Conservation (phyloP, 768 basidiomycete genomes). For the Boletus rufocinnamomeus region DNA sequence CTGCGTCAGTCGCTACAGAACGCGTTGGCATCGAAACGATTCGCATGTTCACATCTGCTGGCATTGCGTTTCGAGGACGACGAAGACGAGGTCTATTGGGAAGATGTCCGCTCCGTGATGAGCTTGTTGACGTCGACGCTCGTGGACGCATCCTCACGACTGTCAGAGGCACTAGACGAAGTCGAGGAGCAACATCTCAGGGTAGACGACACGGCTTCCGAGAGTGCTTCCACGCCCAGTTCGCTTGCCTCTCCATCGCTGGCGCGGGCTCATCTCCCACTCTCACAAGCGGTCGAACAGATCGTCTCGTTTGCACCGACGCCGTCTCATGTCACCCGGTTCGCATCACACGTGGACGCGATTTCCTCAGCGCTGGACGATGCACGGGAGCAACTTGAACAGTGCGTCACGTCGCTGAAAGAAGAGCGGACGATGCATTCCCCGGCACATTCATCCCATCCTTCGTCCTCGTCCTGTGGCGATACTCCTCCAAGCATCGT, state of each 20-base stretch:
- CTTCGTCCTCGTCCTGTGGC: conserved; percentile 22
- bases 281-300: conserved; percentile 15
- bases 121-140: conserved; percentile 66
- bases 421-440: conserved; percentile 32
- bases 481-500: not conserved
- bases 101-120: conserved; percentile 78
- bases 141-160: conserved; percentile 60
- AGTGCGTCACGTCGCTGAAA: conserved; percentile 60
- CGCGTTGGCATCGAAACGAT: conserved; percentile 72
- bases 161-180: conserved; percentile 64
- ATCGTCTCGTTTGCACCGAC: conserved; percentile 67
- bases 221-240: conserved; percentile 20
- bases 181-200: conserved; percentile 52
- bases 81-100: conserved; percentile 81
- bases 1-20: conserved; percentile 61
- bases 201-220: conserved; percentile 46
- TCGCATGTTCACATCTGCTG: conserved; percentile 76
- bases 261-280: conserved; percentile 14
- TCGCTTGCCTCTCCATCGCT: conserved; percentile 23
- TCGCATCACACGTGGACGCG: conserved; percentile 72
- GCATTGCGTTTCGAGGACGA: conserved; percentile 75
- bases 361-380: conserved; percentile 70
- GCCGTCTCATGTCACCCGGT: conserved; percentile 66
- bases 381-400: conserved; percentile 64
- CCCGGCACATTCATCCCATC: conserved; percentile 23